Evolutionary conservation across 305 asterid species (phyloP).

Genomic region (Fraxinus xanthoxyloides): DNA sequence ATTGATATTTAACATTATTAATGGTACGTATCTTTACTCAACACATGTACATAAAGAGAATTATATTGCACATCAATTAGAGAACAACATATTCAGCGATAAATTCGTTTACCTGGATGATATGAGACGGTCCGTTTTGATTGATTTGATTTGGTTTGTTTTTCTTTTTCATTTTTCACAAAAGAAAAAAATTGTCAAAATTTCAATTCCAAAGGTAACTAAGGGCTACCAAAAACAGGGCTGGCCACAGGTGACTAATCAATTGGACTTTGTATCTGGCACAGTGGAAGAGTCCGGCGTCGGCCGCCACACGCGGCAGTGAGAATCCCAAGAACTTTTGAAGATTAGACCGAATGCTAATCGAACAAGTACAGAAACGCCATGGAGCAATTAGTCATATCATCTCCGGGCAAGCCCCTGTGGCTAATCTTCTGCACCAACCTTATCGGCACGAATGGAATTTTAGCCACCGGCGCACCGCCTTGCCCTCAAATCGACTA

Average conservation of each 20-base stretch:
- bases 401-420: conserved; percentile 74
- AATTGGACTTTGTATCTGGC: conserved; percentile 75
- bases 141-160: no score
- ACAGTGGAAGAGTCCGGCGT: conserved; percentile 75
- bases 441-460: conserved; percentile 75
- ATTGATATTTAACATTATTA: no score
- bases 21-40: no score
- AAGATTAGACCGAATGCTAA: conserved; percentile 82
- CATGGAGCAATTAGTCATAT: conserved; percentile 97
- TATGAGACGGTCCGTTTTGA: no score
- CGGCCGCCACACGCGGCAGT: conserved; percentile 93
- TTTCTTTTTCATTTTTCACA: no score
- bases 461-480: conserved; percentile 78
- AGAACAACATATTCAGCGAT: no score
- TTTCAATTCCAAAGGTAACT: background rate
- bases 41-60: no score
- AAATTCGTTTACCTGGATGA: no score
- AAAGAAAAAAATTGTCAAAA: background rate
- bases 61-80: no score
- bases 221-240: background rate
- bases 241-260: conserved; percentile 12
- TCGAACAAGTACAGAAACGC: conserved; percentile 83
- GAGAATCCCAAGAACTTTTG: conserved; percentile 90
- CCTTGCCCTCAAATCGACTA: conserved; percentile 67
- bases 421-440: conserved; percentile 96